A percentile compares a stretch with the other conserved stretches of the same genome.
Conservation (phyloP, 768 basidiomycete genomes). For the Termitomyces sp. region DNA sequence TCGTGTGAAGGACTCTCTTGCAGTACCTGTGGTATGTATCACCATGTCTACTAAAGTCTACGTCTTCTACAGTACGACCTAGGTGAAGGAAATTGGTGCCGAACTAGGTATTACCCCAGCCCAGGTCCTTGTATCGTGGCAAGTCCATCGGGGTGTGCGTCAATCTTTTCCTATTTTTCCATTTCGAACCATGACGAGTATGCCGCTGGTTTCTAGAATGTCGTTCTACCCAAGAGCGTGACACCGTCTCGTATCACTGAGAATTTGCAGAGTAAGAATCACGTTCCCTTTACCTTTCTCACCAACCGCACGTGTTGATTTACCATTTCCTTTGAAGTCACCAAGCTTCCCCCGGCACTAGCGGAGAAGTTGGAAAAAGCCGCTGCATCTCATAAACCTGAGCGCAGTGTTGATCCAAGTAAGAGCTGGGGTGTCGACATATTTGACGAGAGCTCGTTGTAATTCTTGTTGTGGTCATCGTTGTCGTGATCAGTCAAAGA, state of each 20-base stretch:
- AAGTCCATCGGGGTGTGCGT: constrained; percentile 68
- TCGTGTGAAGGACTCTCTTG: constrained; percentile 51
- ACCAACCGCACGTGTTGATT: background rate
- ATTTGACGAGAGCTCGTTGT: constrained; percentile 34
- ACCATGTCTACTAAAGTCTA: background rate
- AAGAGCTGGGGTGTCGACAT: constrained; percentile 61
- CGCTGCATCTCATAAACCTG: constrained; percentile 47
- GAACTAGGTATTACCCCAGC: constrained; percentile 69
- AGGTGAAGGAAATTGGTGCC: constrained; percentile 54
- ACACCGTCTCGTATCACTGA: constrained; percentile 61
- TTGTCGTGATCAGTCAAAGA: background rate
- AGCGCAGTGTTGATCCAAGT: constrained; percentile 54
- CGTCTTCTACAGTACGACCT: background rate
- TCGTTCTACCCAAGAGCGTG: constrained; percentile 76
- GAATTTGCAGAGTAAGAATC: constrained; percentile 59
- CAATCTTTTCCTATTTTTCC: background rate
- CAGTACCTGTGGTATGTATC: constrained; percentile 46
- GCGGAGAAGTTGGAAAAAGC: constrained; percentile 45
- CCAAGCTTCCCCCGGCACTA: constrained; percentile 29
- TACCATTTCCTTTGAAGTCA: constrained; percentile 32
- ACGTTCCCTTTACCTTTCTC: constrained; percentile 6
- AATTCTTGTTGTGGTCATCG: background rate
- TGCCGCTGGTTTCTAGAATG: constrained; percentile 34
- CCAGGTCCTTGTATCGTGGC: constrained; percentile 72
- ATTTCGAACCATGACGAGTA: background rate